Percentiles rank a stretch among this genome's conserved stretches.
These are phyloP conservation scores for Gossypium rotundifolium DNA, from an alignment of 345 rosid species.

Conservation along the genomic window DNA sequence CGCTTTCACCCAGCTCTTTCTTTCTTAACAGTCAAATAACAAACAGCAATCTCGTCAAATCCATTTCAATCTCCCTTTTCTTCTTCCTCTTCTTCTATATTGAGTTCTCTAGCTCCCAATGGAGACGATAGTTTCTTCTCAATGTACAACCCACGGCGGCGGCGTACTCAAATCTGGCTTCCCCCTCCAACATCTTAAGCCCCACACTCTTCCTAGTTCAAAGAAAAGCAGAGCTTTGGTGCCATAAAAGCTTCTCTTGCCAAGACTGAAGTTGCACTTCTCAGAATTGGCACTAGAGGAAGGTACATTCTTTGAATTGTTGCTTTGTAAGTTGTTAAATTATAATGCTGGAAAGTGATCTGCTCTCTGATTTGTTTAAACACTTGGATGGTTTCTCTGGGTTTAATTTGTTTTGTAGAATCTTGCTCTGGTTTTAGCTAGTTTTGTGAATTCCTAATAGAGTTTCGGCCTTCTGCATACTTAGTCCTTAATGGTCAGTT, in stretches of 20 bases:
- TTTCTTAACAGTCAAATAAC: background rate
- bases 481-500: background rate
- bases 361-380: background rate
- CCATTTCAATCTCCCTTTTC: slow-evolving; percentile 13
- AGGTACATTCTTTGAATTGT: slow-evolving; percentile 39
- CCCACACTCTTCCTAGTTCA: slow-evolving; percentile 30
- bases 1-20: background rate
- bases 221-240: slow-evolving; percentile 22
- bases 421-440: background rate
- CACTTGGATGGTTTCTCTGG: background rate
- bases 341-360: background rate
- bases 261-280: slow-evolving; percentile 56
- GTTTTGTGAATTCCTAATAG: background rate
- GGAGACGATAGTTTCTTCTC: slow-evolving; percentile 34
- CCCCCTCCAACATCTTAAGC: slow-evolving; percentile 30
- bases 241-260: slow-evolving; percentile 57
- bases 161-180: slow-evolving; percentile 24
- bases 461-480: background rate
- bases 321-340: background rate
- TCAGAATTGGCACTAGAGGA: slow-evolving; percentile 94
- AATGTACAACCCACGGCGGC: slow-evolving; percentile 23
- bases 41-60: slow-evolving; percentile 16
- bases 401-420: background rate
- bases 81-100: background rate
- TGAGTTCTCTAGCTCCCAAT: slow-evolving; percentile 15